Percentiles rank a stretch among this genome's conserved stretches.
Evolutionary conservation across 352 stramenopile genomes (phyloP).

Genomic region (Thalassiosira livingstoniorum): DNA sequence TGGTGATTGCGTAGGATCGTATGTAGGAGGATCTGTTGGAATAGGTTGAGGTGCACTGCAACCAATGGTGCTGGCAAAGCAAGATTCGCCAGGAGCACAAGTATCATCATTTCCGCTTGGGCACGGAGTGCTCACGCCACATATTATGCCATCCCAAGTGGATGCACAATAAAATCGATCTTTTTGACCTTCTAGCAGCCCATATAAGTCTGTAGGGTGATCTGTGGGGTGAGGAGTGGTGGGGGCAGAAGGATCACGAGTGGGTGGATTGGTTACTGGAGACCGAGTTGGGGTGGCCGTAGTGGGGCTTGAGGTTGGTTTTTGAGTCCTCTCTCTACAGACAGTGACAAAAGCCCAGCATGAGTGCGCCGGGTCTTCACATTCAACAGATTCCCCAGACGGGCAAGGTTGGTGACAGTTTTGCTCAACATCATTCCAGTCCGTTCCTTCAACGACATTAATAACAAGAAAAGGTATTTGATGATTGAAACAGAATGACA

Average conservation of each 20-base stretch:
- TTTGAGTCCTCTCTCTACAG: conserved; percentile 38
- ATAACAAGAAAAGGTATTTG: neutral
- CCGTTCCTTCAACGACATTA: conserved; percentile 53
- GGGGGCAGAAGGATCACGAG: conserved; percentile 48
- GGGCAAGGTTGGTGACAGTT: conserved; percentile 82
- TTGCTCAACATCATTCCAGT: conserved; percentile 83
- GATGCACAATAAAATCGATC: conserved; percentile 53
- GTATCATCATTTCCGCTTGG: conserved; percentile 36
- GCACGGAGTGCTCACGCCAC: conserved; percentile 47
- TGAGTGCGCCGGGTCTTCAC: conserved; percentile 61
- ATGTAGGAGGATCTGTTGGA: conserved; percentile 19
- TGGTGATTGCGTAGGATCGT: neutral
- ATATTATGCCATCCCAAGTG: conserved; percentile 50
- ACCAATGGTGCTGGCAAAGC: conserved; percentile 39
- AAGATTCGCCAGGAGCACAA: conserved; percentile 48
- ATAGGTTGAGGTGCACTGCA: conserved; percentile 43
- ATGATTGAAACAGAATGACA: too few relatives aligned
- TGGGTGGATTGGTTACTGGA: conserved; percentile 34
- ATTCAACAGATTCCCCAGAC: conserved; percentile 68
- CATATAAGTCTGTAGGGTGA: conserved; percentile 58
- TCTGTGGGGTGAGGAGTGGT: conserved; percentile 48
- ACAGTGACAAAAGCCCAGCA: conserved; percentile 66
- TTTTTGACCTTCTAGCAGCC: conserved; percentile 45
- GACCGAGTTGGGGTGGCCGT: conserved; percentile 20
- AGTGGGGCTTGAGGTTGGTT: conserved; percentile 4